Evolutionary conservation across 148 eudicot species (phyloP).

Genomic region (Oxyria digyna): DNA sequence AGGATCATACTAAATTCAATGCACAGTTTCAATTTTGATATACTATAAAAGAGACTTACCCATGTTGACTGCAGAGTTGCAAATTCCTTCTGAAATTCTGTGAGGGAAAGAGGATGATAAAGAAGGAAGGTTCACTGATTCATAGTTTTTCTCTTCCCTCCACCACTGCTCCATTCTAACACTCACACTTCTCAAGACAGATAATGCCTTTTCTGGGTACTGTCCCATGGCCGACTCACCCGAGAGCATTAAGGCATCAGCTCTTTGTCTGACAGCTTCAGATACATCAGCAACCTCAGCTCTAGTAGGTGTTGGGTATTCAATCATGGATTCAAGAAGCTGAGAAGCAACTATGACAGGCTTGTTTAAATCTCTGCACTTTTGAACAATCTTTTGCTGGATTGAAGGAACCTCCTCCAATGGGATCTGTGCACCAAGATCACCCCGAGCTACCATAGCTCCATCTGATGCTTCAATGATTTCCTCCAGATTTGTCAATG

Average conservation of each 20-base stretch:
- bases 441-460: conserved; percentile 98
- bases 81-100: conserved; percentile 71
- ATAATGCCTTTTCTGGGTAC: conserved; percentile 78
- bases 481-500: conserved; percentile 80
- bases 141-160: conserved; percentile 74
- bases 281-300: conserved; percentile 99
- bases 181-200: conserved; percentile 83
- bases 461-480: conserved; percentile 89
- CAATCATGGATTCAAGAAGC: conserved; percentile 95
- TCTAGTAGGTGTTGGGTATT: conserved; percentile 91
- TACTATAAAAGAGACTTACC: conserved; percentile 31
- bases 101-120: conserved; percentile 50
- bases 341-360: conserved; percentile 98
- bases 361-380: conserved; percentile 71
- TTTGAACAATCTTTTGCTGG: conserved; percentile 77
- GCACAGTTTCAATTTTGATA: background rate
- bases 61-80: conserved; percentile 87
- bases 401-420: conserved; percentile 91
- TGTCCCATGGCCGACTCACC: conserved; percentile 99
- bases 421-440: conserved; percentile 96
- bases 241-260: conserved; percentile 93
- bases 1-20: background rate
- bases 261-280: conserved; percentile 91
- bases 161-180: conserved; percentile 93
- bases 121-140: conserved; percentile 49